Percentiles rank a stretch among this genome's conserved stretches.
Conservation (phyloP, 225 moss, liverwort and hornwort genomes). For the Lunularia cruciata region DNA sequence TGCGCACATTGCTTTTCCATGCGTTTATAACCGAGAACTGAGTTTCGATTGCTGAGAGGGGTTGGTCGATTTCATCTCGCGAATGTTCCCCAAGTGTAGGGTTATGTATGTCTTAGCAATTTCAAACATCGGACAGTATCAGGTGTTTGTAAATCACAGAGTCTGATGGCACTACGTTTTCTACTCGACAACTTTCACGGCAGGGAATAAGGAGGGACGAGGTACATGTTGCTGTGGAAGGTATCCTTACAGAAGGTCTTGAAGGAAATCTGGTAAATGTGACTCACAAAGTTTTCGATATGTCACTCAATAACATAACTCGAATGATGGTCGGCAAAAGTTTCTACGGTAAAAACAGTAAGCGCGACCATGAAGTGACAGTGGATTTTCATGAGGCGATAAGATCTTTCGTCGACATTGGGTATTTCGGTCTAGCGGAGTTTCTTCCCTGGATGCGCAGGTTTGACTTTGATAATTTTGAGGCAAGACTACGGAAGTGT, state of each 20-base stretch:
- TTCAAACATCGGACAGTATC: too few species aligned
- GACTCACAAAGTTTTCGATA: not conserved
- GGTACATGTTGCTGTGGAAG: conserved; percentile 6
- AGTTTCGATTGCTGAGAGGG: too few species aligned
- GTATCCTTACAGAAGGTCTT: conserved; percentile 3
- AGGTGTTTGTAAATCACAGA: too few species aligned
- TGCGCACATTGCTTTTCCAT: too few species aligned
- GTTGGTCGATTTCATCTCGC: too few species aligned
- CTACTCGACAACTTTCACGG: too few species aligned
- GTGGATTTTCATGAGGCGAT: conserved; percentile 7
- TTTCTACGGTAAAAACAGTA: not conserved
- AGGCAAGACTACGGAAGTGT: not conserved
- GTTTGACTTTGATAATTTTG: conserved; percentile 13
- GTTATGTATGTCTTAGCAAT: too few species aligned
- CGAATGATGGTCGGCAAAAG: conserved; percentile 1
- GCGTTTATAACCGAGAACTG: too few species aligned
- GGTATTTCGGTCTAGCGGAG: conserved; percentile 1
- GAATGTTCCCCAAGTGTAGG: too few species aligned
- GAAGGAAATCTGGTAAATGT: not conserved
- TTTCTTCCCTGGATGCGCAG: conserved; percentile 11
- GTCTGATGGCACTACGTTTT: too few species aligned
- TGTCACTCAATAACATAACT: conserved; percentile 18
- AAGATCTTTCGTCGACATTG: not conserved
- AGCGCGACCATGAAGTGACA: not conserved
- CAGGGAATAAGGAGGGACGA: too few species aligned